Base-by-base conservation (phyloP, 441 rosid genomes). In the Arabidopsis lyrata region DNA sequence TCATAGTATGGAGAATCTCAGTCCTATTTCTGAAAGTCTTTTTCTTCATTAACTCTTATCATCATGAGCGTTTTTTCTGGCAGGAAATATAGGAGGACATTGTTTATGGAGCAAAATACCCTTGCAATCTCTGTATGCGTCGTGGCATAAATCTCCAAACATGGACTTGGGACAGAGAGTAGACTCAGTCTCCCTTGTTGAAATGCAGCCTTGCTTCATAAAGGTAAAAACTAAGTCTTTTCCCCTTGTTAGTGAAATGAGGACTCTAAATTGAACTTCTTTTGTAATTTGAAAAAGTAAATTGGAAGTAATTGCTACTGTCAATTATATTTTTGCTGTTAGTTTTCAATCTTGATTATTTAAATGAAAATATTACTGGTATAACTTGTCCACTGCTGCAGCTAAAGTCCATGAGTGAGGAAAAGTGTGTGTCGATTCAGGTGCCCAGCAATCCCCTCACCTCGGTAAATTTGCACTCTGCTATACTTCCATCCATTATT, bases 101-200 rank as follows among this genome's bases (percentile, higher is more conserved):
- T 90, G 93, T 77, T 79, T 88, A 44, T 82, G 90, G 85, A 97
- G 99, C 58, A 87, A 83, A 72, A 83, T 93, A 77, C 88, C 92
- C 16, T 50, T 96, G 79, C 92, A 91, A 60, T 85, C 90, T 22
- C 88, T 91, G 58, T 87, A 80, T 79, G 20, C 70, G 15, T 84
- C 86, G 35, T 93, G 89, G 99, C 86, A 91, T 80, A 86, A 89
- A 77, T 90, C 94, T 62, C 97, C 92, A n/a, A 82, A 87, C 84
- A 78, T 95, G 82, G 80, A 83, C 78, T 79, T 89, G 85, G 99
- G 98, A 60, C 97, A 91, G 77, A 86, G 90, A 78, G 83, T 85
- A 72, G 98, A 91, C 82, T 72, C 85, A 77, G 83, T 78, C 62
- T 85, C 80, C 67, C 82, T 87, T 71, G 86, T 95, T 79, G 88